A percentile compares a stretch with the other conserved stretches of the same genome.
Conservation (phyloP, 768 basidiomycete species). For the Phylloporus arenicola region DNA sequence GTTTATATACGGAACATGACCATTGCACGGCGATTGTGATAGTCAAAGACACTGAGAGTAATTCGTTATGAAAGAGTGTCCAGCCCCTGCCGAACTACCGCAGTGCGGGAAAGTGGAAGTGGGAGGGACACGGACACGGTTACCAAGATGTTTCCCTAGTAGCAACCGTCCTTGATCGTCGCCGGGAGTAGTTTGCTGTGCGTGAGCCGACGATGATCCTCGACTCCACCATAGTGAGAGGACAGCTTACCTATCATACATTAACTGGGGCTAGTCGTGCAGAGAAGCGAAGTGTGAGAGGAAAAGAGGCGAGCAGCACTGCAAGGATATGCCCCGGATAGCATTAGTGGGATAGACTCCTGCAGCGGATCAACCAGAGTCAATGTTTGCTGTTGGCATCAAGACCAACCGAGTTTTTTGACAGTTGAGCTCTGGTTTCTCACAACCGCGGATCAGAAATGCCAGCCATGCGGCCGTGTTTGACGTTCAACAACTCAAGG, state of each 20-base stretch:
- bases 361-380: conserved; percentile 27
- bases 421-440: conserved; percentile 5
- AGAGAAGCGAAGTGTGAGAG: conserved; percentile 13
- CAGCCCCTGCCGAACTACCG: conserved; percentile 17
- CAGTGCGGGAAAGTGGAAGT: conserved; percentile 18
- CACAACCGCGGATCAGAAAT: conserved; percentile 15
- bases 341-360: conserved; percentile 5
- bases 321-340: conserved; percentile 7
- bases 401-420: conserved; percentile 1
- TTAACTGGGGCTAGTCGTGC: conserved; percentile 10
- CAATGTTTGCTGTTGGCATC: conserved; percentile 6
- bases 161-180: conserved; percentile 32
- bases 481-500: conserved; percentile 1
- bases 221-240: conserved; percentile 10
- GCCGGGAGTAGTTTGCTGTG: conserved; percentile 29
- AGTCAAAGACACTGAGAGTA: conserved; percentile 9
- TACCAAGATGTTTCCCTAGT: conserved; percentile 23
- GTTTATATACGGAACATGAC: conserved; percentile 25
- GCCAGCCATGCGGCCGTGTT: conserved; percentile 11
- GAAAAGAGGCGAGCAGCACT: conserved; percentile 10
- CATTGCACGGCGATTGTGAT: conserved; percentile 27
- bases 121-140: conserved; percentile 24
- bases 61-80: conserved; percentile 24
- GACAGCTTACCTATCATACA: conserved; percentile 9
- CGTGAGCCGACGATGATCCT: conserved; percentile 28